Percentiles rank a stretch among this genome's conserved stretches.
Conservation (phyloP, 345 rosid species). For the Eucalyptus lansdowneana region DNA sequence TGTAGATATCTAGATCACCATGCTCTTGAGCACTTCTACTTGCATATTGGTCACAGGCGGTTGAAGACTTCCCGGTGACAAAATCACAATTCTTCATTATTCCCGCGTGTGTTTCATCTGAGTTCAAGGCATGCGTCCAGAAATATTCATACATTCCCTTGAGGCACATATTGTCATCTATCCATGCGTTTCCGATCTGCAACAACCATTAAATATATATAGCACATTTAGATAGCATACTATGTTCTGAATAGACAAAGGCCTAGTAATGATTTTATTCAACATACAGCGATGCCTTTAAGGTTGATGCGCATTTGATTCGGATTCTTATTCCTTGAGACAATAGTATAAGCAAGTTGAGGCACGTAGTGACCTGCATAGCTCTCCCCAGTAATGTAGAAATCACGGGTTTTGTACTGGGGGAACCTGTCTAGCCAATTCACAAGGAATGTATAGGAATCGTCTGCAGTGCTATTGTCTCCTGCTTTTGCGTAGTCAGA, state of each 20-base stretch:
- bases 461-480: slow-evolving; percentile 30
- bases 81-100: slow-evolving; percentile 20
- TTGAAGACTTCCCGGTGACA: not conserved
- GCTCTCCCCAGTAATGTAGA: slow-evolving; percentile 30
- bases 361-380: slow-evolving; percentile 44
- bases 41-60: not conserved
- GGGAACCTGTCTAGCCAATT: slow-evolving; percentile 38
- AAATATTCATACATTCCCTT: slow-evolving; percentile 21
- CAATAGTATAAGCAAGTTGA: slow-evolving; percentile 27
- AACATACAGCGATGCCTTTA: slow-evolving; percentile 42
- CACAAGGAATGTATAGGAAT: slow-evolving; percentile 23
- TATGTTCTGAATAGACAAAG: not conserved
- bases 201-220: not conserved
- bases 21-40: not conserved
- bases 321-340: slow-evolving; percentile 5
- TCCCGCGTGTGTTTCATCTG: slow-evolving; percentile 25
- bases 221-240: not conserved
- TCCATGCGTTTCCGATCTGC: slow-evolving; percentile 46
- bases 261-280: not conserved
- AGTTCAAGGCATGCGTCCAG: slow-evolving; percentile 41
- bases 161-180: slow-evolving; percentile 1
- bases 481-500: slow-evolving; percentile 17
- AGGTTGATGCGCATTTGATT: slow-evolving; percentile 22
- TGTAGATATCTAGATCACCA: slow-evolving; percentile 10
- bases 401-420: slow-evolving; percentile 16